Evolutionary conservation across 2,329 filamentous ascomycete genomes (phyloP), one percentile per base, ranked within the genome.

Genomic region (Colletotrichum paranaense): DNA sequence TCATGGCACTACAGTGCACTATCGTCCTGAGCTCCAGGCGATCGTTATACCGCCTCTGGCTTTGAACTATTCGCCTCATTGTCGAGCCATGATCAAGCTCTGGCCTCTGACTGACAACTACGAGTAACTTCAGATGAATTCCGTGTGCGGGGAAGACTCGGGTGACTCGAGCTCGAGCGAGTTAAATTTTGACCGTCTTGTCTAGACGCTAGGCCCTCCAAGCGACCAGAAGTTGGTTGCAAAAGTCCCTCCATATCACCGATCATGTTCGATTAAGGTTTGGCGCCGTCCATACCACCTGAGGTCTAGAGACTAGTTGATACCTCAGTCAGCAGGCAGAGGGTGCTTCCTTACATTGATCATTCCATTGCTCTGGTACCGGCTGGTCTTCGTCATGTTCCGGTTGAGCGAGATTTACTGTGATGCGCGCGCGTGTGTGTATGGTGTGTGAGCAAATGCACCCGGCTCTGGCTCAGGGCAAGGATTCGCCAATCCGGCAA

Each of bases 191-290:
- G 52, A 46, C 42, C 24, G 42, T 55, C 59, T 26, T 55, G 60
- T 64, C 26, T 42, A 22, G 42, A 55, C 59, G 28, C 35, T 26
- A n/a, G 55, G 5, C 14, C 58, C 42, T 46, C 53, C 52, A 53
- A 24, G 24, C 58, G 52, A 52, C 24, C 49, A n/a, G 22, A 30
- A 58, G 56, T 42, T 38, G 38, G 52, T 55, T 55, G 46, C 70
- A 70, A 73, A 70, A 70, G 55, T 62, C 22, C 66, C 70, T 55
- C 49, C 14, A 26, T 35, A n/a, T 19, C 56, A 57, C 60, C 28
- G 67, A 35, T 56, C 56, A 70, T 65, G 70, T 70, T 73, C 32
- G 70, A 70, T 70, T 73, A 70, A 73, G 62, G 70, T 73, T 73
- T 70, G 70, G 60, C 67, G 67, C 46, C 46, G 70, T 69, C 65